Evolutionary conservation across 2,329 filamentous ascomycete genomes (phyloP), one percentile per base, ranked within the genome.

Genomic region (Fusarium subtropicale): DNA sequence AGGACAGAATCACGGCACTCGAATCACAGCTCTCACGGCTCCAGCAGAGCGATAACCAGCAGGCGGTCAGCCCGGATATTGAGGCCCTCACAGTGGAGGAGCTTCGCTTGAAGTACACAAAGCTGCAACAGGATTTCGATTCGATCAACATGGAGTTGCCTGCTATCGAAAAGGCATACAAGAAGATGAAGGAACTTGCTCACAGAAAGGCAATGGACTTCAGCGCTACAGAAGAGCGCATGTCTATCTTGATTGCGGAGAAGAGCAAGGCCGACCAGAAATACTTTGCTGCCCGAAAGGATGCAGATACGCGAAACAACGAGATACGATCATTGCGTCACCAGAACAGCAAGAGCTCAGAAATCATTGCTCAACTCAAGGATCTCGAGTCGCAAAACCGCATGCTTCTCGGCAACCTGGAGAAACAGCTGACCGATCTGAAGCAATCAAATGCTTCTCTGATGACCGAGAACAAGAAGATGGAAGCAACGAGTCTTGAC

Each of bases 201-300:
- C 90, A 91, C 53, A 95, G 93, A 82, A 98, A 97, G 80, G 89
- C 97, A 34, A 87, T 91, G 74, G 94, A 97, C 66, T 89, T 92
- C 54, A 83, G 85, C 8, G 84, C 86, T 6, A 83, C 93, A 76
- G 94, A 98, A 80, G 94, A 97, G 59, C 92, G 91, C 66, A 84
- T 95, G 38, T 82, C 88, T 20, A 84, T 92, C 26, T 82, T 97
- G 22, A 88, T 88, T 41, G 92, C 93, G 1, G 94, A 99, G 80
- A 99, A 99, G 82, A 90, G 91, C 69, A 98, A 97, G 80, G 95
- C 95, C 2, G 96, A 99, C 76, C 95, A 98, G 76, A 98, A 98
- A 80, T 99, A 97, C 78, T 98, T 98, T 79, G 93, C 92, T 2
- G 93, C 94, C 11, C 94, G 97, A 85, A 97, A 97, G 78, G 91